Conservation (phyloP, 148 eudicot species). For the Rhododendron molle region DNA sequence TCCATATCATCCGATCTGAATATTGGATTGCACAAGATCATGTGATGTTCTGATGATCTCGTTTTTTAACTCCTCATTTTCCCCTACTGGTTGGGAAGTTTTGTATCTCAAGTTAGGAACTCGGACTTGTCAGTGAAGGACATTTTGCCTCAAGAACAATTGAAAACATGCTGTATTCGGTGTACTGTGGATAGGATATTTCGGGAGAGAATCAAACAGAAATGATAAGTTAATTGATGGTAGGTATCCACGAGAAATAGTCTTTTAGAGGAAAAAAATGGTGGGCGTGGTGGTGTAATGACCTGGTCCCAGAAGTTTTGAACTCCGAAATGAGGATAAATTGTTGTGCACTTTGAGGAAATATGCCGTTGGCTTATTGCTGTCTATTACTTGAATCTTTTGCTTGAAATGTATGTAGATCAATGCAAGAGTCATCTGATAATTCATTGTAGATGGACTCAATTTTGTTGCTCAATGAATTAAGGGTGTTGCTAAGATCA, state of each 20-base stretch:
- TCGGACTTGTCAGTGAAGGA: background rate
- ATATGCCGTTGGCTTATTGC: background rate
- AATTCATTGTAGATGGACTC: background rate
- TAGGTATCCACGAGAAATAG: no score
- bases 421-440: background rate
- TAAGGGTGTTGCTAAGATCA: background rate
- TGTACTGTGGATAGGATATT: background rate
- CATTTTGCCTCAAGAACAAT: background rate
- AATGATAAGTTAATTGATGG: background rate
- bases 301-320: background rate
- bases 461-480: background rate
- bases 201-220: background rate
- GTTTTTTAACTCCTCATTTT: background rate
- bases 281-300: background rate
- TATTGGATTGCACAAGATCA: conserved; percentile 78
- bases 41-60: conserved; percentile 11
- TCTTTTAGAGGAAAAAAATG: background rate
- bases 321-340: background rate
- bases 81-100: background rate
- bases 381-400: background rate
- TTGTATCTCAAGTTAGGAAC: background rate
- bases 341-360: background rate
- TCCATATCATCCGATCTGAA: conserved; percentile 91
- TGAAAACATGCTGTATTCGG: background rate
- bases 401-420: background rate